Conservation (phyloP, 176 grass and related monocot species). For the Zoysia japonica region DNA sequence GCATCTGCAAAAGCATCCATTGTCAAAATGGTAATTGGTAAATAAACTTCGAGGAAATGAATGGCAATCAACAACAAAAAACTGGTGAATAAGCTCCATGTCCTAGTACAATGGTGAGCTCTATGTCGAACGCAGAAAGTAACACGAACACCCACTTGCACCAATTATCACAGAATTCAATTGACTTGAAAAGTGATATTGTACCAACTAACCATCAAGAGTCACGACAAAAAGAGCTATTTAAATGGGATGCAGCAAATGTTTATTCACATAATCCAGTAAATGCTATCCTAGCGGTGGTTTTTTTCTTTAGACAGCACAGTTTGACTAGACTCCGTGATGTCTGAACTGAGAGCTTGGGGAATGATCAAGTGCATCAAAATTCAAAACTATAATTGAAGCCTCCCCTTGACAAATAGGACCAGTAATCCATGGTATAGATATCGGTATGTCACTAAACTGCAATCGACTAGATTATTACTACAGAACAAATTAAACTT, state of each 20-base stretch:
- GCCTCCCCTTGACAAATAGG: too few relatives aligned
- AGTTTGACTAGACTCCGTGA: neutral
- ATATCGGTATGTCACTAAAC: neutral
- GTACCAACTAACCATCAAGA: constrained; percentile 20
- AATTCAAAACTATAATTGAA: neutral
- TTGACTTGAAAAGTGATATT: neutral
- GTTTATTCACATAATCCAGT: neutral
- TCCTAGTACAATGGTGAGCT: neutral
- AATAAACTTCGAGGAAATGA: constrained; percentile 12
- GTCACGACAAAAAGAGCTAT: neutral
- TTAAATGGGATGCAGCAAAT: neutral
- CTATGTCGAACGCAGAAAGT: neutral
- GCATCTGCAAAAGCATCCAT: constrained; percentile 62
- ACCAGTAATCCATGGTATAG: neutral
- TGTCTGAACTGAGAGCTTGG: neutral
- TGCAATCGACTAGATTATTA: neutral
- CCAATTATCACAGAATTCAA: constrained; percentile 11
- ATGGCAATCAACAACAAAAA: constrained; percentile 20
- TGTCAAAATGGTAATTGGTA: constrained; percentile 1
- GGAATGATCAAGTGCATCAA: neutral
- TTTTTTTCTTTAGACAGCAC: neutral
- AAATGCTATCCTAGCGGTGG: neutral
- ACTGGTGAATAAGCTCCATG: constrained; percentile 2
- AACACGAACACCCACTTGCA: neutral
- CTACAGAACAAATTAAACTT: neutral